Conservation (phyloP, 352 stramenopile species). For the Pythium brassicae region DNA sequence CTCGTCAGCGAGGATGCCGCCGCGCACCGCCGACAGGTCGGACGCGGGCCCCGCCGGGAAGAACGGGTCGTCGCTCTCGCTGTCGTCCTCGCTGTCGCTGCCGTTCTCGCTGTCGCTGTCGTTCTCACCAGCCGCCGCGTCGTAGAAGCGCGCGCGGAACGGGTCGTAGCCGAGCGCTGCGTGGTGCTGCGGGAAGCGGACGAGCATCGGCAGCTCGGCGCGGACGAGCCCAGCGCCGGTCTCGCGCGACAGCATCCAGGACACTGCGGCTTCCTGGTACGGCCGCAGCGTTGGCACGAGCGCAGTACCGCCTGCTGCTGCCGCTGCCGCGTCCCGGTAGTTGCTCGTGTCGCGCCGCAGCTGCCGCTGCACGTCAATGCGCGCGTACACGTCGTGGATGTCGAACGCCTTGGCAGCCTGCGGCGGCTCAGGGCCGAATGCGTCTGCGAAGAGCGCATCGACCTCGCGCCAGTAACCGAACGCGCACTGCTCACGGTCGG, state of each 20-base stretch:
- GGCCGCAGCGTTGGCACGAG: constrained; percentile 88
- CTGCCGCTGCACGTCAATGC: constrained; percentile 37
- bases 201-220: constrained; percentile 13
- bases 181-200: constrained; percentile 1
- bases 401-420: constrained; percentile 20
- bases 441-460: constrained; percentile 31
- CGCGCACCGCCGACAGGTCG: constrained; percentile 23
- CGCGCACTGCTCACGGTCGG: constrained; percentile 16
- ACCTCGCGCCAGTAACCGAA: constrained; percentile 55
- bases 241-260: constrained; percentile 93
- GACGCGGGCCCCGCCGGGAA: too few species aligned
- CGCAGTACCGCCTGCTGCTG: constrained; percentile 6
- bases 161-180: constrained; percentile 28
- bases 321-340: constrained; percentile 11
- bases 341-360: constrained; percentile 26
- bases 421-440: not conserved
- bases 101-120: not conserved
- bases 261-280: constrained; percentile 96
- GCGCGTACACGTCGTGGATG: constrained; percentile 54
- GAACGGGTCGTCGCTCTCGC: too few species aligned
- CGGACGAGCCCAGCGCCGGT: constrained; percentile 9
- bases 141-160: constrained; percentile 26
- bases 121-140: not conserved
- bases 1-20: constrained; percentile 90
- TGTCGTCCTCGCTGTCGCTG: not conserved